A percentile compares a stretch with the other conserved stretches of the same genome.
These are phyloP conservation scores for Aquilaria sinensis DNA, from an alignment of 345 rosid species.

Conservation along the genomic window DNA sequence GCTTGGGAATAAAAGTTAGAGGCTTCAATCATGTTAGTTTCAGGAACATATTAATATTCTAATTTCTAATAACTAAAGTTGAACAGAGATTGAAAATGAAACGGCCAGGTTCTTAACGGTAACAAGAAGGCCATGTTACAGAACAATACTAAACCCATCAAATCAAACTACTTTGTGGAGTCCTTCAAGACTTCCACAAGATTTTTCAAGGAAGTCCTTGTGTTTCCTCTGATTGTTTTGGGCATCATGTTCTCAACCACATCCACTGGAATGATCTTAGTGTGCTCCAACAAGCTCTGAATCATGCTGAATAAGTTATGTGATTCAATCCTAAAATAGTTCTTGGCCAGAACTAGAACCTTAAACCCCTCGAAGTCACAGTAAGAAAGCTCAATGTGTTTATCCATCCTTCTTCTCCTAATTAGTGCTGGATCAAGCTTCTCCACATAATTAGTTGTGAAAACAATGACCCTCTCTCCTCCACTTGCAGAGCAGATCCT, in stretches of 20 bases:
- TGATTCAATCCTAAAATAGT: constrained; percentile 27
- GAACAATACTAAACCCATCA: not conserved
- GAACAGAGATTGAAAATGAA: too few species aligned
- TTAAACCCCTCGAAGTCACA: constrained; percentile 40
- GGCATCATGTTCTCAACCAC: constrained; percentile 47
- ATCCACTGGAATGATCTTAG: constrained; percentile 37
- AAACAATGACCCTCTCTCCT: constrained; percentile 38
- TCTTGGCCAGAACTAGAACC: constrained; percentile 29
- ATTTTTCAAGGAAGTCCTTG: constrained; percentile 27
- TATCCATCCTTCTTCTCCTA: constrained; percentile 51
- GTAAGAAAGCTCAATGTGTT: constrained; percentile 38
- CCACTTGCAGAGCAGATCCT: constrained; percentile 51
- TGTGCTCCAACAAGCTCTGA: constrained; percentile 23
- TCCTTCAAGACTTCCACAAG: constrained; percentile 28
- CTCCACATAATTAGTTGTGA: constrained; percentile 36
- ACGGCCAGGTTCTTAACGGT: too few species aligned
- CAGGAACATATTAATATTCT: too few species aligned
- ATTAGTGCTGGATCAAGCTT: constrained; percentile 44
- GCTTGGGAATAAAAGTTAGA: too few species aligned
- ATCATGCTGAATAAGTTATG: constrained; percentile 20
- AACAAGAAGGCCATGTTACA: too few species aligned
- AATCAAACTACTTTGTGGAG: constrained; percentile 6
- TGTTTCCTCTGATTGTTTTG: constrained; percentile 16
- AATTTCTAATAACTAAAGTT: too few species aligned
- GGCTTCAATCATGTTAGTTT: too few species aligned